Evolutionary conservation across 305 asterid genomes (phyloP).

Genomic region (Caryopteris hybrid): DNA sequence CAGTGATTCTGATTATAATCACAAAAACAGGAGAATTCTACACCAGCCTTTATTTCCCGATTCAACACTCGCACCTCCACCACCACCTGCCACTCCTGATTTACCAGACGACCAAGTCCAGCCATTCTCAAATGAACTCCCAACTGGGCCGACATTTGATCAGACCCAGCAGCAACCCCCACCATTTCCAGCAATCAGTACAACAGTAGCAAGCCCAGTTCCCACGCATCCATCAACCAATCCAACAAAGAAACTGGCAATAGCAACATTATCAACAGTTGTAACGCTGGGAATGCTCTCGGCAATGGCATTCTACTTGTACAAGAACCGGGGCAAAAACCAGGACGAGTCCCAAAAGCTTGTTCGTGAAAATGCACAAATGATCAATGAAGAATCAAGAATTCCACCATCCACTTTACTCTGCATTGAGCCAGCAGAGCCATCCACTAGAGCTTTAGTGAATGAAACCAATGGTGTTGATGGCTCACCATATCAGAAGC

Average conservation of each 20-base stretch:
- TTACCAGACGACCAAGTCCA: slow-evolving; percentile 40
- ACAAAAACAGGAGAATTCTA: slow-evolving; percentile 50
- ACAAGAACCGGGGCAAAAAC: slow-evolving; percentile 41
- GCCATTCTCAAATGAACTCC: slow-evolving; percentile 72
- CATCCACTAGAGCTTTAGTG: slow-evolving; percentile 34
- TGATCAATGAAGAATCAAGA: slow-evolving; percentile 47
- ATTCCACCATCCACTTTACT: slow-evolving; percentile 61
- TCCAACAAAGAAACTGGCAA: slow-evolving; percentile 51
- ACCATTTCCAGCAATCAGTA: slow-evolving; percentile 26
- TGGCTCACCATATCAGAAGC: slow-evolving; percentile 43
- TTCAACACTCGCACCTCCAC: slow-evolving; percentile 34
- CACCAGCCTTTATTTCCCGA: slow-evolving; percentile 74
- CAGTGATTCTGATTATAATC: too few species aligned
- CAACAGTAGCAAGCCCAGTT: slow-evolving; percentile 39
- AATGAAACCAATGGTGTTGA: slow-evolving; percentile 23
- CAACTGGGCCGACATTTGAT: slow-evolving; percentile 43
- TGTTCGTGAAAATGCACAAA: slow-evolving; percentile 33
- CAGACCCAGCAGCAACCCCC: slow-evolving; percentile 41
- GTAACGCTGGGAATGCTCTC: slow-evolving; percentile 65
- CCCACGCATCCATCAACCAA: slow-evolving; percentile 36
- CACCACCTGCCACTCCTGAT: slow-evolving; percentile 26
- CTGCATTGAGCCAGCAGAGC: slow-evolving; percentile 59
- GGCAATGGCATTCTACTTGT: slow-evolving; percentile 51
- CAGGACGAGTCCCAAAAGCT: slow-evolving; percentile 49
- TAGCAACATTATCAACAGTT: slow-evolving; percentile 54